These are phyloP conservation scores for Apodospora peruviana DNA, from an alignment of 495 filamentous ascomycete genomes.

Conservation along the genomic window DNA sequence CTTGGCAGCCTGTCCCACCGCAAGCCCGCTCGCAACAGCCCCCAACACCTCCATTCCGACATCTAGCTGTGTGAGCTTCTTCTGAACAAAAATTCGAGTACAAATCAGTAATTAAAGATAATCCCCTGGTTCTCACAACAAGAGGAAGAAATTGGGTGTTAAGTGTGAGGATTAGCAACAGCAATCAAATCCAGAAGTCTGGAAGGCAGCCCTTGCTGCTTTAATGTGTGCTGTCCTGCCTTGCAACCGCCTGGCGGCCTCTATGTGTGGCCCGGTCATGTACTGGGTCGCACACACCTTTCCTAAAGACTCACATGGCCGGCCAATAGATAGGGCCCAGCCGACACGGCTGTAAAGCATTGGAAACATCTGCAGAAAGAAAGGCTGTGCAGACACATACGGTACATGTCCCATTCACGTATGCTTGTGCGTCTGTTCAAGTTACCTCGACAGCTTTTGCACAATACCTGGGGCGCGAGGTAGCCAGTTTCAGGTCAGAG, in stretches of 20 bases:
- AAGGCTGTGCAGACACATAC: background rate
- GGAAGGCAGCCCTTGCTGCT: background rate
- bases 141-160: background rate
- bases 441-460: too few relatives aligned
- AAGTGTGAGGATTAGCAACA: background rate
- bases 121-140: background rate
- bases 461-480: too few relatives aligned
- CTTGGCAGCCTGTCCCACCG: background rate
- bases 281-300: background rate
- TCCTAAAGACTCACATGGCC: background rate
- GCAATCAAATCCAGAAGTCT: background rate
- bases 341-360: background rate
- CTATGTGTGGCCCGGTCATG: background rate
- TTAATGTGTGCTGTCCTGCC: background rate
- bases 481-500: too few relatives aligned
- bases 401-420: background rate
- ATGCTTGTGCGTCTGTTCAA: too few relatives aligned
- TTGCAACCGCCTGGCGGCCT: background rate
- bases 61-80: background rate
- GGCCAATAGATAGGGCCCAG: background rate
- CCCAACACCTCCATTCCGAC: background rate
- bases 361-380: background rate
- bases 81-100: background rate
- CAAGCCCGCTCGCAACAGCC: background rate
- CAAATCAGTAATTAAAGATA: background rate